Percentiles rank a stretch among this genome's conserved stretches.
These are phyloP conservation scores for Beauveria pseudobassiana DNA, from an alignment of 2,329 filamentous ascomycete species.

Conservation along the genomic window DNA sequence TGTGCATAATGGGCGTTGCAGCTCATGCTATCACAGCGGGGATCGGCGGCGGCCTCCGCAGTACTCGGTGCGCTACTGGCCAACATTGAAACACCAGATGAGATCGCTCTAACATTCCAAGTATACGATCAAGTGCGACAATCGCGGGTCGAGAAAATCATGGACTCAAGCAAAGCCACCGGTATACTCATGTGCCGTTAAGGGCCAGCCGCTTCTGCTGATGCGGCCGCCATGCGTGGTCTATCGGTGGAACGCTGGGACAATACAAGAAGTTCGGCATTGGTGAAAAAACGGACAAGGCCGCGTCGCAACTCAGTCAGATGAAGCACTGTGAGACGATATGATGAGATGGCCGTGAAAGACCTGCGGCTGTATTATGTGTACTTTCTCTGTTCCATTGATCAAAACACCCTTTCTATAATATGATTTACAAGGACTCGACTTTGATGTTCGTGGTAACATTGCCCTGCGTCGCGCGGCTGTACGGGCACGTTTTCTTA, in stretches of 20 bases:
- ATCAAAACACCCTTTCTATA: background rate
- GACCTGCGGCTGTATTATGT: background rate
- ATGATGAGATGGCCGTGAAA: background rate
- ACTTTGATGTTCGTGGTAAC: conserved; percentile 20
- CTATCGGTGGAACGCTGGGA: background rate
- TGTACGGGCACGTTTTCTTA: conserved; percentile 22
- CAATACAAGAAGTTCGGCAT: background rate
- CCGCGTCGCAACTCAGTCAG: background rate
- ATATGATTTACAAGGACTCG: background rate
- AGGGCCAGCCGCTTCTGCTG: background rate
- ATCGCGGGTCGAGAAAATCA: conserved; percentile 5
- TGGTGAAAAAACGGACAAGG: background rate
- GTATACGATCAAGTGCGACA: conserved; percentile 13
- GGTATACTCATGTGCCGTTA: conserved; percentile 7
- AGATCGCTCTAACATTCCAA: conserved; percentile 14
- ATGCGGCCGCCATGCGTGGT: background rate
- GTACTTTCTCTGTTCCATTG: too few species aligned
- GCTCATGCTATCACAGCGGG: conserved; percentile 15
- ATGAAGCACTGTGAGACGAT: background rate
- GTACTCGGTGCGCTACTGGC: conserved; percentile 14
- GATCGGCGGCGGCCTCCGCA: conserved; percentile 13
- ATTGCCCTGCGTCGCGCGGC: conserved; percentile 21
- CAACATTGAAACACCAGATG: background rate
- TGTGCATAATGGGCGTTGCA: conserved; percentile 20
- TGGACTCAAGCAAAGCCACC: conserved; percentile 9